A percentile compares a stretch with the other conserved stretches of the same genome.
Evolutionary conservation across 192 early-diverging fungal species (phyloP).

Genomic region (Kappamyces sp.): DNA sequence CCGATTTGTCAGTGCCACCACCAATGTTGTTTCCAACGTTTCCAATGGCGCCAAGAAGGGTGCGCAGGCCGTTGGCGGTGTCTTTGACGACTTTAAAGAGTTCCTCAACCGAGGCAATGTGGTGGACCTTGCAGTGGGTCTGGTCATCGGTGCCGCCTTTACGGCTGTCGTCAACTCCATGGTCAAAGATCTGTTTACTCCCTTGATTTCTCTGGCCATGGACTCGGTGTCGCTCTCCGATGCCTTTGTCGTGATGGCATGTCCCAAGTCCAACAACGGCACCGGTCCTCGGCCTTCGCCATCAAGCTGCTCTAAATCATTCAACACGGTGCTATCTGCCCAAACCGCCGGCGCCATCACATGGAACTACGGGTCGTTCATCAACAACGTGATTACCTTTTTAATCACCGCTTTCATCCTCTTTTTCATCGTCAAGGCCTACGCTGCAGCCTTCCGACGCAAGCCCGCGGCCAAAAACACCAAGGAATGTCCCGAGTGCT

Average conservation of each 20-base stretch:
- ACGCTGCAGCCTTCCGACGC: conserved; percentile 31
- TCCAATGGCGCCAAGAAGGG: conserved; percentile 4
- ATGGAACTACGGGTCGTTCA: conserved; percentile 53
- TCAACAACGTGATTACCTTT: conserved; percentile 61
- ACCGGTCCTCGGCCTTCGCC: background rate
- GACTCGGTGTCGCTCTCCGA: conserved; percentile 33
- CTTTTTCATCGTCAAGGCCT: conserved; percentile 55
- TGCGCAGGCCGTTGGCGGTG: conserved; percentile 30
- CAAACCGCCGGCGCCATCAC: conserved; percentile 38
- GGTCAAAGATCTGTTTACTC: conserved; percentile 51
- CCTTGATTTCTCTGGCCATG: conserved; percentile 51
- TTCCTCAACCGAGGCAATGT: conserved; percentile 53
- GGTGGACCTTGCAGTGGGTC: conserved; percentile 48
- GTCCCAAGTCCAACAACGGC: conserved; percentile 5
- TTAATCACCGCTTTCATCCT: conserved; percentile 51
- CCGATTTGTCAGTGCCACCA: background rate
- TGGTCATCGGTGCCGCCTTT: conserved; percentile 53
- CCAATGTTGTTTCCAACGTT: conserved; percentile 1
- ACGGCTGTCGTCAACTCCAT: conserved; percentile 39
- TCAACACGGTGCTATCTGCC: background rate
- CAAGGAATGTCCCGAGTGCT: conserved; percentile 32
- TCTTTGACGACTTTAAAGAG: conserved; percentile 48
- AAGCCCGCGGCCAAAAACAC: conserved; percentile 19
- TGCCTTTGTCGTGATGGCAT: conserved; percentile 30
- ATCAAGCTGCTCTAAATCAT: conserved; percentile 4